These are phyloP conservation scores for Durotheca rogersii DNA, from an alignment of 495 filamentous ascomycete species.

Conservation along the genomic window DNA sequence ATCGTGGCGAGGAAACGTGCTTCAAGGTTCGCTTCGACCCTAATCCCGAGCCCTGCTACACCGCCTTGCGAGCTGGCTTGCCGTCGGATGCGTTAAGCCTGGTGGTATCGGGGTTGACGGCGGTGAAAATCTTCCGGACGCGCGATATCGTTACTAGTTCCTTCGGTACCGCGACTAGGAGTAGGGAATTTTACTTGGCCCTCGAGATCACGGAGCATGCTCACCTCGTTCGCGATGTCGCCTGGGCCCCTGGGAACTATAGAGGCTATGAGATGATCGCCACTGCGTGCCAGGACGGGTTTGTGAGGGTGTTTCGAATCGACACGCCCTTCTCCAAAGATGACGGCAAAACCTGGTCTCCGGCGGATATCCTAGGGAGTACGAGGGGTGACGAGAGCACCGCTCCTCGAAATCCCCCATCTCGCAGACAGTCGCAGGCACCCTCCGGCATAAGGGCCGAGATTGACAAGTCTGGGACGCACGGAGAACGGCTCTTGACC, in stretches of 20 bases:
- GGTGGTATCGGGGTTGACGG: slow-evolving; percentile 80
- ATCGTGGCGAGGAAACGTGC: slow-evolving; percentile 76
- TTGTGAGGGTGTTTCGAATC: slow-evolving; percentile 80
- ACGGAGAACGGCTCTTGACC: slow-evolving; percentile 34
- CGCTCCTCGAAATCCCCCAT: slow-evolving; percentile 16
- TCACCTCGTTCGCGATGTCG: slow-evolving; percentile 82
- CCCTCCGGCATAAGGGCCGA: slow-evolving; percentile 61
- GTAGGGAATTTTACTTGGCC: slow-evolving; percentile 73
- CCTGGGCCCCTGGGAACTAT: slow-evolving; percentile 88
- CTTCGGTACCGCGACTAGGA: slow-evolving; percentile 50
- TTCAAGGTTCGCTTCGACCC: slow-evolving; percentile 87
- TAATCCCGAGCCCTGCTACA: slow-evolving; percentile 74
- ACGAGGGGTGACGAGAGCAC: slow-evolving; percentile 25
- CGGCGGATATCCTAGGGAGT: slow-evolving; percentile 29
- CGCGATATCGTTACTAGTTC: slow-evolving; percentile 56
- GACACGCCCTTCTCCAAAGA: slow-evolving; percentile 53
- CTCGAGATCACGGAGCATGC: slow-evolving; percentile 69
- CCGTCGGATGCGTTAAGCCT: slow-evolving; percentile 70
- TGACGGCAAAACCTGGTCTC: slow-evolving; percentile 37
- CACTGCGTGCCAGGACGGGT: slow-evolving; percentile 88
- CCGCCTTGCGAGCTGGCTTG: slow-evolving; percentile 72
- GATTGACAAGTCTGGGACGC: slow-evolving; percentile 52
- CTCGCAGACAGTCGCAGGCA: slow-evolving; percentile 29
- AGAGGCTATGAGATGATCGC: slow-evolving; percentile 87
- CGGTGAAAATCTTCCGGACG: slow-evolving; percentile 77